These are phyloP conservation scores for Daldinia sp. DNA, from an alignment of 2,329 filamentous ascomycete species.

Conservation along the genomic window DNA sequence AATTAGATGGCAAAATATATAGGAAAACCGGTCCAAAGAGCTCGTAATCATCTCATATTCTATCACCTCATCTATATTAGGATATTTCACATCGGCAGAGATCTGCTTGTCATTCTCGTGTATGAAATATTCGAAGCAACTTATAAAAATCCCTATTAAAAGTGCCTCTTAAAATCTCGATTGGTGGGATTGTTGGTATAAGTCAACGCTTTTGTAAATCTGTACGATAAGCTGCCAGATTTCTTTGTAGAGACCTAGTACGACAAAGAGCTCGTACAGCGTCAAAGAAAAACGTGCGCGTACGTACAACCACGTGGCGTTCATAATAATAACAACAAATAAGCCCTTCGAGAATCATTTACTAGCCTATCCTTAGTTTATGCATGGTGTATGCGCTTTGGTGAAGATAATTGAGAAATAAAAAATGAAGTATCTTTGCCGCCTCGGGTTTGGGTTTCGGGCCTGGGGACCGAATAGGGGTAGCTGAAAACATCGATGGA, in stretches of 20 bases:
- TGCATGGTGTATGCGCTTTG: not conserved
- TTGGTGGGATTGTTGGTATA: too few species aligned
- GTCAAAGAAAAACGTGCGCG: not conserved
- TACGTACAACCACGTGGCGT: not conserved
- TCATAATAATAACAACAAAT: not conserved
- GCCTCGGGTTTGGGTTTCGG: not conserved
- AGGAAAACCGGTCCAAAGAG: too few species aligned
- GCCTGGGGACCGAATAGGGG: not conserved
- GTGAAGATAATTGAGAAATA: not conserved
- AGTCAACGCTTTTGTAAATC: not conserved
- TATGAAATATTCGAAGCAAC: too few species aligned
- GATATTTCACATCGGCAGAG: too few species aligned
- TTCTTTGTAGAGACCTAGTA: not conserved
- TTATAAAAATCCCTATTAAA: too few species aligned
- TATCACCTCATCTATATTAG: too few species aligned
- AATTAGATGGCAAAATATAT: too few species aligned
- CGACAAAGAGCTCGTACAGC: not conserved
- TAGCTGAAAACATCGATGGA: not conserved
- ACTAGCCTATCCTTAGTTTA: not conserved
- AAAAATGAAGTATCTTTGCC: not conserved
- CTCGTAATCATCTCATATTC: too few species aligned
- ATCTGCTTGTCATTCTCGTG: not conserved
- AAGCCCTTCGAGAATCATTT: not conserved
- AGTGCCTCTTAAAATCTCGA: too few species aligned
- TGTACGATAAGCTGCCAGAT: not conserved